Percentiles rank a stretch among this genome's conserved stretches.
These are phyloP conservation scores for Crithidia thermophila DNA, from an alignment of 208 protist genomes.

Conservation along the genomic window DNA sequence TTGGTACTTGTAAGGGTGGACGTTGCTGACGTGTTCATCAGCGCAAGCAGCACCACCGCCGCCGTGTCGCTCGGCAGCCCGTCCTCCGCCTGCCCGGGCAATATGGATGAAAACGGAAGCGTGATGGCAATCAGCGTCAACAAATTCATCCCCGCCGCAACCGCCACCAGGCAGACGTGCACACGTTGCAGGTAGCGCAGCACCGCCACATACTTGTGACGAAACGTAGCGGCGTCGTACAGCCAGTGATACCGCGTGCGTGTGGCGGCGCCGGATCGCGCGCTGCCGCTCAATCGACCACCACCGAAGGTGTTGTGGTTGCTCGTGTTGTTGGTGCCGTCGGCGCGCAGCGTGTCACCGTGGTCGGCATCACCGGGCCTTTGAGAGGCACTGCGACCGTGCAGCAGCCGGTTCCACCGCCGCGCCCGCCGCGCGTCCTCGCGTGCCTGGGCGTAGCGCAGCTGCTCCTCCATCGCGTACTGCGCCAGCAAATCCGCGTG, in stretches of 20 bases:
- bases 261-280: not conserved
- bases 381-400: slow-evolving; percentile 14
- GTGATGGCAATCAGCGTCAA: slow-evolving; percentile 34
- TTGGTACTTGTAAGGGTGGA: too few relatives aligned
- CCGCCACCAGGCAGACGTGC: slow-evolving; percentile 33
- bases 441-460: slow-evolving; percentile 21
- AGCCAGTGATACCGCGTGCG: slow-evolving; percentile 3
- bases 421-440: slow-evolving; percentile 10
- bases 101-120: slow-evolving; percentile 21
- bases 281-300: not conserved
- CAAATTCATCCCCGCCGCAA: slow-evolving; percentile 41
- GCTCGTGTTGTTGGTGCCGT: too few relatives aligned
- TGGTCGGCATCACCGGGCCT: not conserved
- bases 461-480: slow-evolving; percentile 23
- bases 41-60: slow-evolving; percentile 14
- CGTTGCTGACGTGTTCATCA: slow-evolving; percentile 4
- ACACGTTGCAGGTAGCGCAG: slow-evolving; percentile 40
- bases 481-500: slow-evolving; percentile 34
- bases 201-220: slow-evolving; percentile 10
- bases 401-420: slow-evolving; percentile 19
- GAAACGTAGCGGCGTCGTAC: slow-evolving; percentile 39
- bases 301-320: too few relatives aligned
- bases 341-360: not conserved
- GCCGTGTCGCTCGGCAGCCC: not conserved
- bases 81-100: not conserved